Percentiles rank a stretch among this genome's conserved stretches.
These are phyloP conservation scores for Sanghuangporus weigelae DNA, from an alignment of 1,284 basidiomycete species.

Conservation along the genomic window DNA sequence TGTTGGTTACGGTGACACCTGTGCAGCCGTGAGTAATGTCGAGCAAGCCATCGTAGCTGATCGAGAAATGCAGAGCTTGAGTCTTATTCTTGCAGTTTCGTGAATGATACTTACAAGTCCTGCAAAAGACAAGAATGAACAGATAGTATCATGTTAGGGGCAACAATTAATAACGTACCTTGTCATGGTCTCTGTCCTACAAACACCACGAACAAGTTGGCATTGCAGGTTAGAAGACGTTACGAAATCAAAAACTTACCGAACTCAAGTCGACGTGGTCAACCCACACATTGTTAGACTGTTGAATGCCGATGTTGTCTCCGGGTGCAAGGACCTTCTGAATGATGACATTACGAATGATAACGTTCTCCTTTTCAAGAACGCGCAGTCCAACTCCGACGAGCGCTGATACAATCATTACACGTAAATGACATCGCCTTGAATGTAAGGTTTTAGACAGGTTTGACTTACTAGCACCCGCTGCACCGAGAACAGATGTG, in stretches of 20 bases:
- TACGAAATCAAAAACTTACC: neutral
- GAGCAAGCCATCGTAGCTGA: slow-evolving; percentile 37
- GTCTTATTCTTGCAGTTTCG: neutral
- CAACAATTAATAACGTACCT: slow-evolving; percentile 26
- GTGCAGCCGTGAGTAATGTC: slow-evolving; percentile 35
- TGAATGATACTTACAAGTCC: slow-evolving; percentile 16
- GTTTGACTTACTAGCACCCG: slow-evolving; percentile 25
- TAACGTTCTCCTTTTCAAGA: slow-evolving; percentile 38
- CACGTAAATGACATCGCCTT: slow-evolving; percentile 9
- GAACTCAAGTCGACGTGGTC: slow-evolving; percentile 38
- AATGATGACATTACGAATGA: slow-evolving; percentile 45
- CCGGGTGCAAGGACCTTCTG: slow-evolving; percentile 45
- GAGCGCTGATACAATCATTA: slow-evolving; percentile 26
- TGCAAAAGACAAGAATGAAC: neutral
- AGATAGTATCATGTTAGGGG: neutral
- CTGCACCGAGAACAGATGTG: slow-evolving; percentile 36
- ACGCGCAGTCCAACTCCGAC: slow-evolving; percentile 39
- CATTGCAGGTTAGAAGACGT: neutral
- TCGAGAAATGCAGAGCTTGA: neutral
- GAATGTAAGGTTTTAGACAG: neutral
- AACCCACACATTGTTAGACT: slow-evolving; percentile 41
- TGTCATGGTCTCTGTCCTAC: slow-evolving; percentile 41
- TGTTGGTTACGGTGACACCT: slow-evolving; percentile 36
- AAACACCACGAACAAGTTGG: slow-evolving; percentile 13
- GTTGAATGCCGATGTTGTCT: slow-evolving; percentile 40